Evolutionary conservation across 495 filamentous ascomycete species (phyloP).

Genomic region (Hypoxylon rickii): DNA sequence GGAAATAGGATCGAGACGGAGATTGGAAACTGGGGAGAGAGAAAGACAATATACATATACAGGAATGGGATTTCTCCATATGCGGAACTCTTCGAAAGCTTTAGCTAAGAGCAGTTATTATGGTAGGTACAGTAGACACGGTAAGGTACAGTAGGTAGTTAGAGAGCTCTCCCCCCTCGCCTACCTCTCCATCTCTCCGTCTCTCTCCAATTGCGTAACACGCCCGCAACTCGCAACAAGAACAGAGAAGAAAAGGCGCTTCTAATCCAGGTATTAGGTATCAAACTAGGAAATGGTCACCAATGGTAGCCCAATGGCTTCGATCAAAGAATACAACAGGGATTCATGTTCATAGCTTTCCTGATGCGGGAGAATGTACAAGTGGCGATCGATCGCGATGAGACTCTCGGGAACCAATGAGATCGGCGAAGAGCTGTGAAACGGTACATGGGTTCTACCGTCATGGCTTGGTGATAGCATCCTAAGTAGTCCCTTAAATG

Average conservation of each 20-base stretch:
- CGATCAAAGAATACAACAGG: constrained; percentile 21
- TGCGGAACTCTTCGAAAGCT: constrained; percentile 28
- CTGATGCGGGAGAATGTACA: constrained; percentile 37
- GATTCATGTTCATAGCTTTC: constrained; percentile 23
- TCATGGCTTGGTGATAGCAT: constrained; percentile 28
- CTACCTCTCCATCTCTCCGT: no score
- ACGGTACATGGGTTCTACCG: constrained; percentile 13
- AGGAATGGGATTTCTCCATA: constrained; percentile 20
- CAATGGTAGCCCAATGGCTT: constrained; percentile 9
- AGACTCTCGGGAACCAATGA: constrained; percentile 13
- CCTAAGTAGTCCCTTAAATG: constrained; percentile 14
- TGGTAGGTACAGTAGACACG: no score
- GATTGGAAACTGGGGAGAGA: background rate
- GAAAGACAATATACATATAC: constrained; percentile 18
- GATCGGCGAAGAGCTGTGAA: background rate
- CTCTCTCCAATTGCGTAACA: constrained; percentile 21
- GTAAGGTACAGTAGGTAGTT: no score
- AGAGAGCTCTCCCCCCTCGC: no score
- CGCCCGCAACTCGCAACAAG: background rate
- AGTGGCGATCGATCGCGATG: constrained; percentile 36
- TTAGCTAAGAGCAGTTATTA: no score
- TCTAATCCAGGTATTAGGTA: constrained; percentile 10
- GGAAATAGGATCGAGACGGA: constrained; percentile 4
- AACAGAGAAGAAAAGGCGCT: background rate
- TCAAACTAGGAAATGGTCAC: no score